Base-by-base conservation (phyloP, 2,329 filamentous ascomycete species). In the Aspergillus viridinutans region DNA sequence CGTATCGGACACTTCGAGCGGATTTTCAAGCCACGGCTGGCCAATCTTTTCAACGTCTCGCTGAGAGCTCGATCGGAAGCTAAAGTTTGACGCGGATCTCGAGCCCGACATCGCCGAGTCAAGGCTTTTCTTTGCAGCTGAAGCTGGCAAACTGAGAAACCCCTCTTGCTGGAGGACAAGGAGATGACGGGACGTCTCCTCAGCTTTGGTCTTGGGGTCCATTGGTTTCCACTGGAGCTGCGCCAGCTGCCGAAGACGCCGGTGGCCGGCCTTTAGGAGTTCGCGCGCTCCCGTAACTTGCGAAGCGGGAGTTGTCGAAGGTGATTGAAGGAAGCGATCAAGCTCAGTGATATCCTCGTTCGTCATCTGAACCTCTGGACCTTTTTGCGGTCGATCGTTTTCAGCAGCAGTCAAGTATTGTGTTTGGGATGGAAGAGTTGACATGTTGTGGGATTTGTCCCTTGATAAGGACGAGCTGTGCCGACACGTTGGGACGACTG, bases 11-110 rank as follows among this genome's bases (percentile, higher is more conserved):
- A 50, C 57, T 45, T 67, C 61, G 40, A 61, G 60, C n/a, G 65
- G 66, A 52, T 67, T 67, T 32, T 65, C 66, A 45, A 75, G 58
- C 72, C 72, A 75, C 51, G 72, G 72, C 52, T 68, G 72, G 25
- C 72, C 73, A 52, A 74, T 74, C 25, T 60, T 67, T 56, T 75
- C 72, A 21, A 75, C 69, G 50, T 75, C 72, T 38, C 67, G 64
- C 55, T 59, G 67, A 35, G 68, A 67, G 48, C 59, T 72, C 0
- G 69, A 70, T 53, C 57, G 65, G n/a, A 70, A 71, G 48, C 61
- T 64, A 45, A 62, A 56, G 50, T 58, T 50, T 45, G 57, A 56
- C 12, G 56, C 42, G 10, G 59, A 61, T 21, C 55, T 52, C 4
- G 60, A 57, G 17, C 43, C 54, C 57, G 64, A 58, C 50, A 60